Conservation (phyloP, 305 asterid genomes). For the Salvia sclarea region DNA sequence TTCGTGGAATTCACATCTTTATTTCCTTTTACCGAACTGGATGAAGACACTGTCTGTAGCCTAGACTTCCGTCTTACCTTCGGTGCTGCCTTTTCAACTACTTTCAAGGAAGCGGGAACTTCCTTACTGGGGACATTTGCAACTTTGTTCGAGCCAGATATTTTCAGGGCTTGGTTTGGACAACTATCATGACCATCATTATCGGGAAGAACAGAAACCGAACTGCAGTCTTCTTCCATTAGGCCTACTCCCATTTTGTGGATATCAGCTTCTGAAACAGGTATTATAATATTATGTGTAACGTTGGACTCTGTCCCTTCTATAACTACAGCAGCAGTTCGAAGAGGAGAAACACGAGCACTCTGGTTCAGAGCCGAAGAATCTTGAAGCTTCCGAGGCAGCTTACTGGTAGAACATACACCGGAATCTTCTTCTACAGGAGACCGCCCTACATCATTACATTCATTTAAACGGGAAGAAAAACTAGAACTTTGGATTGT, state of each 20-base stretch:
- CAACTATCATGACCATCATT: constrained; percentile 23
- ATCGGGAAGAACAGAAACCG: constrained; percentile 28
- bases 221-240: constrained; percentile 34
- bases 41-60: constrained; percentile 56
- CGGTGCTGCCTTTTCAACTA: constrained; percentile 45
- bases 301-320: constrained; percentile 29
- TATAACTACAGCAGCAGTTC: constrained; percentile 14
- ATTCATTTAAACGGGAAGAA: constrained; percentile 40
- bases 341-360: constrained; percentile 30
- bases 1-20: constrained; percentile 49
- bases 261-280: constrained; percentile 28
- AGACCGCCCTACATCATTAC: constrained; percentile 23
- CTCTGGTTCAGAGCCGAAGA: constrained; percentile 18
- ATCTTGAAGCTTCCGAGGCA: constrained; percentile 31
- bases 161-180: constrained; percentile 24
- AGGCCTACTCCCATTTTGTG: constrained; percentile 21
- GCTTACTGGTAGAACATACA: constrained; percentile 22
- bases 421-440: constrained; percentile 19
- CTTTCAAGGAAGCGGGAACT: constrained; percentile 38
- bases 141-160: constrained; percentile 33
- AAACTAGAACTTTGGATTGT: constrained; percentile 42
- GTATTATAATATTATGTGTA: constrained; percentile 25
- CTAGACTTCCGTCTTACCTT: constrained; percentile 55
- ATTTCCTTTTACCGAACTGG: constrained; percentile 46
- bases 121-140: constrained; percentile 35